Base-by-base conservation (phyloP, 164 flowering plant genomes). In the Stephania cephalantha region DNA sequence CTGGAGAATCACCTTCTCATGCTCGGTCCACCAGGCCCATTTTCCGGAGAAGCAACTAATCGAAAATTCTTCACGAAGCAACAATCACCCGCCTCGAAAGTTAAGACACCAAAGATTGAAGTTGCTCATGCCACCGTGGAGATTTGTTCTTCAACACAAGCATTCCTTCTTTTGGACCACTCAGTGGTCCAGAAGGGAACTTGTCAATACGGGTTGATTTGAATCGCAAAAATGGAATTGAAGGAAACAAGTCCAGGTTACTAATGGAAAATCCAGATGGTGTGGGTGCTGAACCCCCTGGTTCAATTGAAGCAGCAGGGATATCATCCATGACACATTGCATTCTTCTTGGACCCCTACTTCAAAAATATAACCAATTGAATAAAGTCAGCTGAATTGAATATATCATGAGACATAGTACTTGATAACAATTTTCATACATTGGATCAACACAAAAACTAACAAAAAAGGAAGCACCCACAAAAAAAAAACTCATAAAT, bases 51-150 rank as follows among this genome's bases (percentile, higher is more conserved):
- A 74, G 95, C 91, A 42, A 91, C 90, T 72, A 91, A 71, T 78
- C 89, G 95, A 76, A 91, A 91, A 76, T 91, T 91, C 80, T 91
- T 91, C 77, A 91, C 95, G 95, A 91, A 73, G 93, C 95, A 70
- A 91, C 88, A 3, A 93, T 91, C 6, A 91, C 95, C 48, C 25
- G n/a, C 93, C 95, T 44, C 90, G 88, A 70, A 91, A 91, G 71
- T 91, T 91, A 78, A 91, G 76, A 75, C 95, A 91, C 3, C 95
- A 25, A 93, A 91, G 78, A 91, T 73, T 89, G 95, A 12, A 91
- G 88, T 79, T 91, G 93, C 78, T 88, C 95, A 65, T 91, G 95
- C 95, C 95, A 91, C 81, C 95, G 86, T 7, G 95, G 95, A 71
- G 95, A 74, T 81, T 89, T 89, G 82, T 89, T 89, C 81, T 76